phyloP scores from a whole-genome alignment of 495 filamentous ascomycete genomes.

The Hypoxylon trugodes region DNA sequence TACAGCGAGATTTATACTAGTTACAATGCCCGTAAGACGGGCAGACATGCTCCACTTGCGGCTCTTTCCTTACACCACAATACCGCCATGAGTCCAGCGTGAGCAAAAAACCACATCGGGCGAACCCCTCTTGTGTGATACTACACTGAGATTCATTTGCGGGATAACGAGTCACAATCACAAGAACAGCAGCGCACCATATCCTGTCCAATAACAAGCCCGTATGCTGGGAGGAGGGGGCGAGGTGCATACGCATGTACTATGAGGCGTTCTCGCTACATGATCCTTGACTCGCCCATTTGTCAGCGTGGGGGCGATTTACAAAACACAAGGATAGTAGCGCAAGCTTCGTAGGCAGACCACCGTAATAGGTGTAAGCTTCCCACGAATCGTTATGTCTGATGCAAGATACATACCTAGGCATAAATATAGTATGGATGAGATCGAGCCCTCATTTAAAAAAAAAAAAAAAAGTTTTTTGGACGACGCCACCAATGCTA shows the following conservation, averaged over 20 bases:
- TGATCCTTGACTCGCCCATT: background rate
- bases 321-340: too few relatives aligned
- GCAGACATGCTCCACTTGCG: background rate
- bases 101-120: background rate
- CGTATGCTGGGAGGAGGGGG: background rate
- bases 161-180: constrained; percentile 6
- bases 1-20: constrained; percentile 2
- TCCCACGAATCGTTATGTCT: too few relatives aligned
- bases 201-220: background rate
- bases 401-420: too few relatives aligned
- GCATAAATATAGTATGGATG: too few relatives aligned
- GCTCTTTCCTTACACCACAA: constrained; percentile 7
- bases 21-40: background rate
- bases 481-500: too few relatives aligned
- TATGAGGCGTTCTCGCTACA: background rate
- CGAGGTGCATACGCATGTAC: background rate
- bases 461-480: too few relatives aligned
- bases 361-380: too few relatives aligned
- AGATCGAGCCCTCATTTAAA: too few relatives aligned
- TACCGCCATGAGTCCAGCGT: background rate
- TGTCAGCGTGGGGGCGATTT: too few relatives aligned
- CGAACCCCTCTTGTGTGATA: constrained; percentile 1
- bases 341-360: too few relatives aligned
- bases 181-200: constrained; percentile 1
- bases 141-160: background rate